Evolutionary conservation across 371 early-diverging fungal species (phyloP).

Genomic region (Entomophthora muscae): DNA sequence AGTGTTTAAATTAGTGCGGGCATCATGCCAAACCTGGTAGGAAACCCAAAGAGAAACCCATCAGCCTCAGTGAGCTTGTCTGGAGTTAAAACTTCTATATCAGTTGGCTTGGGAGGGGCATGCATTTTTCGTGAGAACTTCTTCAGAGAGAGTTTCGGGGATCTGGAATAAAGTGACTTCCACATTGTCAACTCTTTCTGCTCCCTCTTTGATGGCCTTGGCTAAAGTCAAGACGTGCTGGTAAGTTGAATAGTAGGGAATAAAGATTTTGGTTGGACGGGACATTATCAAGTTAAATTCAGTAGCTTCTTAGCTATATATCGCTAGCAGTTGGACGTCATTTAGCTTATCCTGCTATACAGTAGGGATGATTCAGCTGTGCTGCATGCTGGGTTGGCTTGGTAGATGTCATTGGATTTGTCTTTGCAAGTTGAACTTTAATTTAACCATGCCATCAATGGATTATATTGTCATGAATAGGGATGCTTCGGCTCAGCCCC

Average conservation of each 20-base stretch:
- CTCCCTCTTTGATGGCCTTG: slow-evolving; percentile 25
- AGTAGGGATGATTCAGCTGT: no score
- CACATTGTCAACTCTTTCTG: slow-evolving; percentile 27
- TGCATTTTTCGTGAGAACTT: slow-evolving; percentile 52
- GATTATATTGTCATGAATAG: no score
- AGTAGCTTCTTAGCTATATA: no score
- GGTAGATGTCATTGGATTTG: no score
- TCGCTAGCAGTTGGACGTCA: no score
- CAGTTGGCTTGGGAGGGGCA: slow-evolving; percentile 30
- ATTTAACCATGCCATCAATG: no score
- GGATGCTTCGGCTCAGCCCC: no score
- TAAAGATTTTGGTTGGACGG: slow-evolving; percentile 2
- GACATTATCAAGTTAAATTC: no score
- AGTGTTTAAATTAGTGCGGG: slow-evolving; percentile 61
- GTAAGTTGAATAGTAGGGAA: slow-evolving; percentile 2
- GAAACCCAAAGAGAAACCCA: slow-evolving; percentile 63
- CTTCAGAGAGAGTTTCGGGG: slow-evolving; percentile 40
- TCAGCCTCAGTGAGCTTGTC: slow-evolving; percentile 42
- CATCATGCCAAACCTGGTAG: slow-evolving; percentile 50
- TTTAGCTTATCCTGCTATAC: no score
- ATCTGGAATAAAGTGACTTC: slow-evolving; percentile 27
- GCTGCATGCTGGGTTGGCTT: no score
- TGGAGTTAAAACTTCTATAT: slow-evolving; percentile 38
- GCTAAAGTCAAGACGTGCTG: slow-evolving; percentile 11
- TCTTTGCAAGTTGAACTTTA: no score